Base-by-base conservation (phyloP, 768 basidiomycete species). In the Boletus pseudopeckii region DNA sequence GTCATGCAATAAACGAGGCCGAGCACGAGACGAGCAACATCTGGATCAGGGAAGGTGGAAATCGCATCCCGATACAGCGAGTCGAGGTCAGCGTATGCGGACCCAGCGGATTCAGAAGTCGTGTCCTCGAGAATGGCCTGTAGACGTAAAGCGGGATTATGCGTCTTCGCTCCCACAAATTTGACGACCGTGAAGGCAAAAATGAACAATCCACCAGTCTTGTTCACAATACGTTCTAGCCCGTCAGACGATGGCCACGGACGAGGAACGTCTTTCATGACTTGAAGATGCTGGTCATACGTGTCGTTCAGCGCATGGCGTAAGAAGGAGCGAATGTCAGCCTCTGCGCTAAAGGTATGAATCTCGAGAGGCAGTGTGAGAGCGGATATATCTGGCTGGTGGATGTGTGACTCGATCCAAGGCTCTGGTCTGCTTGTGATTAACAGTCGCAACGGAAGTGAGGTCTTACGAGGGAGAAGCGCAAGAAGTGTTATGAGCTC, bases 341-440 rank as follows among this genome's bases (percentile, higher is more conserved):
- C 28, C 7, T 28, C 28, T 28, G 28, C 28, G 28, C 49, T 45
- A 46, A 69, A 70, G 2, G 53, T 43, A 20, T 67, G 64, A 17
- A 67, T 65, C 1, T 63, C 58, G 24, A 63, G 55, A 43, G 56
- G 3, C 0, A 57, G 2, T 3, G 54, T 63, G 14, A 60, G 28
- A 6, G 60, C 39, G 1, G 51, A 54, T 30, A 66, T 49, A 1
- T 59, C 51, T 2, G 58, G 55, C 2, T 22, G 46, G 7, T 59
- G 55, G 30, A 70, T 66, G 1, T 48, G 61, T 0, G 56, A 48
- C 26, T 64, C 55, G n/a, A 69, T 48, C 54, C 59, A 60, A 2
- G 68, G 45, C 7, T 62, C 55, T 0, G 52, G 20, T 14, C 69
- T 63, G 37, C 66, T 66, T 2, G 68, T 64, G 40, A 69, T 60